Base-by-base conservation (phyloP, 805 yeast genomes). In the Spathaspora passalidarum region DNA sequence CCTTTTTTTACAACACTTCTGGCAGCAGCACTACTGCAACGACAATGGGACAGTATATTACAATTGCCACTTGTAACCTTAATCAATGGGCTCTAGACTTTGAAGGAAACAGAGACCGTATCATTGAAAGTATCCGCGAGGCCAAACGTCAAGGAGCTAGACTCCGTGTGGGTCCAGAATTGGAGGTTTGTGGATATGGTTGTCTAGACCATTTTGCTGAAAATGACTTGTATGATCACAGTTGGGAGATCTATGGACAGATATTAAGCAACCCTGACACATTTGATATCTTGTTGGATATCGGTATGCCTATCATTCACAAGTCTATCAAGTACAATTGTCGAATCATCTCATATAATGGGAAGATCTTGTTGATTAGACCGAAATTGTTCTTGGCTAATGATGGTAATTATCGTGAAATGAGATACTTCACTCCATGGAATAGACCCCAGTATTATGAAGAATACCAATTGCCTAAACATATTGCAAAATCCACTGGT, bases 31-130 rank as follows among this genome's bases (percentile, higher is more conserved):
- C n/a, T n/a, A n/a, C n/a, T n/a, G n/a, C n/a, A n/a, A n/a, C n/a
- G n/a, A 41, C 11, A 11, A 91, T 91, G 97, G 91, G 95, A 1
- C 94, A 88, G 45, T 76, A 86, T 47, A 82, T 91, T 40, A 92
- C 97, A 0, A 72, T 92, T 32, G 91, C 98, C 1, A 91, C 98
- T 1, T 92, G 98, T 67, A 89, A 91, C 57, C 75, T 94, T 52
- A 94, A 94, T 69, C 99, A 94, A 77, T 94, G 99, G 99, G 97
- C 99, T 0, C 74, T 94, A 45, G 99, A 94, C 63, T 94, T 89
- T 64, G 98, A 92, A 64, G 99, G 99, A 4, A 94, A 94, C 66
- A 76, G 97, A 44, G 96, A 91, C 60, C 75, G 99, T 47, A 92
- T 94, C 51, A 57, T 94, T 19, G 84, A 85, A 58, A 85, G 96